A percentile compares a stretch with the other conserved stretches of the same genome.
These are phyloP conservation scores for Torulaspora globosa DNA, from an alignment of 1,139 yeast genomes.

Conservation along the genomic window DNA sequence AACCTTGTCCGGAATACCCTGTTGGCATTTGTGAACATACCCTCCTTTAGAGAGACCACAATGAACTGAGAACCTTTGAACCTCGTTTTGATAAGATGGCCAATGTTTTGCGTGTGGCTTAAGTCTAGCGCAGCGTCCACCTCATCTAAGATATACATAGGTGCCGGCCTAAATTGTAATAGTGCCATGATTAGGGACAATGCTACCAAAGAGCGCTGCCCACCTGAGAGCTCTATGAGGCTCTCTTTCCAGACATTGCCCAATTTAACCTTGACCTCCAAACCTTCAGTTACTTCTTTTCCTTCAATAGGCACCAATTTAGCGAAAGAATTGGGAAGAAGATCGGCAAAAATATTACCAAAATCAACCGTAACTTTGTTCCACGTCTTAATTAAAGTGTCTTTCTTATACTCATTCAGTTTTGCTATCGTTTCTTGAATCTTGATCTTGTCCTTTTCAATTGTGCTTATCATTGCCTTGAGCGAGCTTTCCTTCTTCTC, in stretches of 20 bases:
- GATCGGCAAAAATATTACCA: slow-evolving; percentile 86
- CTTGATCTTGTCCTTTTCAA: slow-evolving; percentile 85
- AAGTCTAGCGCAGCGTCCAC: slow-evolving; percentile 97
- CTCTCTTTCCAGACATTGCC: slow-evolving; percentile 97
- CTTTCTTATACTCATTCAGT: slow-evolving; percentile 79
- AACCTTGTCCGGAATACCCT: slow-evolving; percentile 88
- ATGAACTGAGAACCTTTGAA: slow-evolving; percentile 95
- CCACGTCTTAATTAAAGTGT: slow-evolving; percentile 80
- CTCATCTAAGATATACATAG: slow-evolving; percentile 95
- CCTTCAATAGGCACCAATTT: slow-evolving; percentile 79
- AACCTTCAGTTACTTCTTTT: slow-evolving; percentile 81
- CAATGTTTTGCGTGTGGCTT: slow-evolving; percentile 96
- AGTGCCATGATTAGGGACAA: slow-evolving; percentile 85
- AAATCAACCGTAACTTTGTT: slow-evolving; percentile 81
- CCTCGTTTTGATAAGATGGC: slow-evolving; percentile 89
- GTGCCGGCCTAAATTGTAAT: slow-evolving; percentile 93
- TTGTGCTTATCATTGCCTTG: slow-evolving; percentile 76
- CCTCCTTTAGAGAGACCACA: slow-evolving; percentile 94
- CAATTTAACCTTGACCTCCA: slow-evolving; percentile 84
- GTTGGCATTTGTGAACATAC: slow-evolving; percentile 97
- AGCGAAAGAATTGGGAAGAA: slow-evolving; percentile 87
- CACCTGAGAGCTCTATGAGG: slow-evolving; percentile 92
- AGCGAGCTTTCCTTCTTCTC: slow-evolving; percentile 82
- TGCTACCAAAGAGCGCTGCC: slow-evolving; percentile 92
- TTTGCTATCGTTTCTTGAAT: slow-evolving; percentile 86